These are phyloP conservation scores for Fraxinus paxiana DNA, from an alignment of 305 asterid species.

Conservation along the genomic window DNA sequence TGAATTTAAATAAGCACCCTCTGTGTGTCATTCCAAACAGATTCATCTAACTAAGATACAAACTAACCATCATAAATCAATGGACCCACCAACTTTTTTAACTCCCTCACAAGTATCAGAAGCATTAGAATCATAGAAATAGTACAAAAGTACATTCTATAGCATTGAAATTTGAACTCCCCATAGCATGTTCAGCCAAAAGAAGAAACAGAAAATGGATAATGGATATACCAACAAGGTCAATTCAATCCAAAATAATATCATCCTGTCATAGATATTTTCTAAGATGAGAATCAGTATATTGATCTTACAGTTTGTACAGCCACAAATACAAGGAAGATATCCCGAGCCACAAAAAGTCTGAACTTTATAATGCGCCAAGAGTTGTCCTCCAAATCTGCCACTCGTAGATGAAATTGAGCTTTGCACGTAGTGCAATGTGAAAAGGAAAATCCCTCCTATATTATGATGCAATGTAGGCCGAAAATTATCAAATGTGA, in stretches of 20 bases:
- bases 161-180: background rate
- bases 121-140: background rate
- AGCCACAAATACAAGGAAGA: slow-evolving; percentile 53
- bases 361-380: slow-evolving; percentile 53
- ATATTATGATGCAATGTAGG: slow-evolving; percentile 13
- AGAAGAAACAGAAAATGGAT: background rate
- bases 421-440: slow-evolving; percentile 67
- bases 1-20: background rate
- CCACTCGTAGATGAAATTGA: slow-evolving; percentile 53
- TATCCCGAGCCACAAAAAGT: slow-evolving; percentile 55
- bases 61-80: background rate
- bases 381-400: slow-evolving; percentile 38
- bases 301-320: slow-evolving; percentile 48
- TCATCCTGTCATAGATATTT: background rate
- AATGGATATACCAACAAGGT: background rate
- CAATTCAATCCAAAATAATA: background rate
- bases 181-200: background rate
- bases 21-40: slow-evolving; percentile 2
- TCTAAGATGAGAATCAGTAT: background rate
- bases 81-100: background rate
- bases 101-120: background rate
- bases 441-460: slow-evolving; percentile 66
- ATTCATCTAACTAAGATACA: background rate
- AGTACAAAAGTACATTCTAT: background rate
- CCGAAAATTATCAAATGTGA: background rate